These are phyloP conservation scores for Stephanocyclus meneghinianus DNA, from an alignment of 352 stramenopile genomes.

Conservation along the genomic window DNA sequence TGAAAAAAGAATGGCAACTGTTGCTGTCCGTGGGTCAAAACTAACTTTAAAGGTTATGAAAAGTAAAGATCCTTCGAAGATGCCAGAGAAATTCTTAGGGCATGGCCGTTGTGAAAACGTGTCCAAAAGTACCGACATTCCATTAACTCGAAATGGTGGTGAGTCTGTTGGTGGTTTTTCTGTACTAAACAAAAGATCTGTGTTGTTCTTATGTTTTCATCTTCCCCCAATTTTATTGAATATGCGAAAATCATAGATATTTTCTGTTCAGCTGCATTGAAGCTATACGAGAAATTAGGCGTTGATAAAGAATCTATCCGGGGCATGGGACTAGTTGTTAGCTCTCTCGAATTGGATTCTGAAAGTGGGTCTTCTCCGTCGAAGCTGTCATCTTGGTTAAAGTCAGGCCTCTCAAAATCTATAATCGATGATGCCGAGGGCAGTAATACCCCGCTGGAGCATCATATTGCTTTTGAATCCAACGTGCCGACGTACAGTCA, in stretches of 20 bases:
- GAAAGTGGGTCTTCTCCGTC: constrained; percentile 27
- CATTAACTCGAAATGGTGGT: constrained; percentile 58
- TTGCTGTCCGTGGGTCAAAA: constrained; percentile 58
- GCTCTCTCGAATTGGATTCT: constrained; percentile 47
- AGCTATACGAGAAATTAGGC: constrained; percentile 61
- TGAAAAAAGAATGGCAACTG: constrained; percentile 64
- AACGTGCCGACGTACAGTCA: constrained; percentile 54
- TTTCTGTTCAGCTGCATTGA: constrained; percentile 56
- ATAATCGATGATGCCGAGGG: constrained; percentile 20
- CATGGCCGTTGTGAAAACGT: constrained; percentile 74
- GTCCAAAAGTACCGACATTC: constrained; percentile 62
- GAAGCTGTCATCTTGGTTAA: constrained; percentile 52
- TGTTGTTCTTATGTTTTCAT: constrained; percentile 1
- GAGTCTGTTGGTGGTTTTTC: not conserved
- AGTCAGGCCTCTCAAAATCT: constrained; percentile 19
- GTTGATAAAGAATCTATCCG: constrained; percentile 65
- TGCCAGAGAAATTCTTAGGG: constrained; percentile 75
- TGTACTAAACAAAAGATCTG: too few species aligned
- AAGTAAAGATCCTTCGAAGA: constrained; percentile 65
- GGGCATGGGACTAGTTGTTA: constrained; percentile 80
- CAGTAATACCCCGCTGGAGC: not conserved
- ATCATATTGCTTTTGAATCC: not conserved
- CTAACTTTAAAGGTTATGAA: constrained; percentile 81
- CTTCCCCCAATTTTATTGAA: not conserved
- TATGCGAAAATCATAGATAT: constrained; percentile 19